Percentiles rank a stretch among this genome's conserved stretches.
These are phyloP conservation scores for Groenewaldozyma tartarivorans DNA, from an alignment of 805 yeast species.

Conservation along the genomic window DNA sequence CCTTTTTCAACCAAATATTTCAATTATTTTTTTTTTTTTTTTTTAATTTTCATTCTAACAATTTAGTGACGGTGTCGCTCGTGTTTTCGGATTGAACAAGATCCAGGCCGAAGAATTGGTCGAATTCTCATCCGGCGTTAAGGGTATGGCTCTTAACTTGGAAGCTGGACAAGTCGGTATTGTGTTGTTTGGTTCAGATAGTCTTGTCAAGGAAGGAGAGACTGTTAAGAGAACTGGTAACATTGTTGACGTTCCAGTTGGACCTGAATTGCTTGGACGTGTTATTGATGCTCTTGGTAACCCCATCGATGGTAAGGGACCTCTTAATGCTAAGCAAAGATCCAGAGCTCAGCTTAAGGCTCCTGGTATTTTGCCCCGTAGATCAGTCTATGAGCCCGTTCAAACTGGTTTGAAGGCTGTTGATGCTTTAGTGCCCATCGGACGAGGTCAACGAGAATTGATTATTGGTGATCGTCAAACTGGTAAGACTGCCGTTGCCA, in stretches of 20 bases:
- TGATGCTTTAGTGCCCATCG: slow-evolving; percentile 98
- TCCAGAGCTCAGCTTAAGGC: slow-evolving; percentile 99
- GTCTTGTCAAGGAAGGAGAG: slow-evolving; percentile 98
- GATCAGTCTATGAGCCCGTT: slow-evolving; percentile 97
- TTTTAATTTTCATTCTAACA: background rate
- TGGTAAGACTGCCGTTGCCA: slow-evolving; percentile 99
- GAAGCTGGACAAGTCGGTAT: slow-evolving; percentile 99
- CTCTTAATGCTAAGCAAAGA: slow-evolving; percentile 73
- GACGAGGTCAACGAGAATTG: slow-evolving; percentile 99
- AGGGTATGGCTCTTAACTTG: slow-evolving; percentile 99
- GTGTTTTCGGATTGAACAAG: slow-evolving; percentile 99
- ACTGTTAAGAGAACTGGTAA: slow-evolving; percentile 99
- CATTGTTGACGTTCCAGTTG: slow-evolving; percentile 98
- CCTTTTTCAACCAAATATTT: too few relatives aligned
- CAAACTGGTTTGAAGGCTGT: slow-evolving; percentile 99
- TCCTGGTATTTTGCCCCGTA: slow-evolving; percentile 99
- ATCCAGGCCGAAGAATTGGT: slow-evolving; percentile 99
- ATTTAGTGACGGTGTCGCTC: slow-evolving; percentile 97
- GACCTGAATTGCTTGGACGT: slow-evolving; percentile 97
- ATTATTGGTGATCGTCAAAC: slow-evolving; percentile 99
- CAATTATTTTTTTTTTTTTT: too few relatives aligned
- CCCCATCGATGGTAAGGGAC: slow-evolving; percentile 99
- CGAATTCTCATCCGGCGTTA: slow-evolving; percentile 98
- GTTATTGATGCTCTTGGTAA: slow-evolving; percentile 98
- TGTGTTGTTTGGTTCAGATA: slow-evolving; percentile 98